Base-by-base conservation (phyloP, 352 stramenopile genomes). In the Pythium utonaiense region DNA sequence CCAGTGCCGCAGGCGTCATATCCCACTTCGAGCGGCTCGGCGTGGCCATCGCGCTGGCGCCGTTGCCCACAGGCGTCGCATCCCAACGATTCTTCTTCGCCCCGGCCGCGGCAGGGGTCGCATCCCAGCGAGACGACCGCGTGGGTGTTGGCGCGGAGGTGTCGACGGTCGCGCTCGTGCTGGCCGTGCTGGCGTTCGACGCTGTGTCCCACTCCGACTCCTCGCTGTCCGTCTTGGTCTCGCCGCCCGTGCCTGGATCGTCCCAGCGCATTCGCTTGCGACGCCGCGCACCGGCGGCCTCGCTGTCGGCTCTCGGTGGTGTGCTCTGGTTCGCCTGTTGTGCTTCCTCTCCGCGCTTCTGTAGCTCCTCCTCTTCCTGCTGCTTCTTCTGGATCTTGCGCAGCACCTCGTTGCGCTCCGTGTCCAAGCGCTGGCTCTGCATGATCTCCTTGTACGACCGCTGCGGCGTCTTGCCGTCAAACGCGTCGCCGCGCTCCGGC, bases 391-490 rank as follows among this genome's bases (percentile, higher is more conserved):
- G 77, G 60, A 96, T 95, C 74, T 96, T 90, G 19, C 83, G 75
- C 44, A 96, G 77, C 19, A 97, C 77, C 24, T 96, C 85, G 12
- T 88, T 78, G 27, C 90, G 83, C 59, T 98, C 90, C 31, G 86
- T 74, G 6, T 96, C 82, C 38, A 97, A 64, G 30, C 85, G 81
- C 72, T 98, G 88, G 54, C 74, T 85, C 68, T 96, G 80, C 88
- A 98, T 97, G 57, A 97, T 97, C 60, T 93, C 72, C 82, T 84
- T 78, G 84, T 90, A 91, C 53, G 75, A 88, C 0, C 85, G 76
- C 58, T 80, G 63, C 21, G 95, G 95, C 19, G 89, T 92, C 61
- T 89, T 68, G 33, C 85, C 89, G 21, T 72, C 77, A 62, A 98
- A 98, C 13, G 91, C 80, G 66, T 99, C 95, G 54, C 89, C 77